Evolutionary conservation across 1,139 yeast species (phyloP), one percentile per base, ranked within the genome.

Genomic region (Lodderomyces orthopsilosis): DNA sequence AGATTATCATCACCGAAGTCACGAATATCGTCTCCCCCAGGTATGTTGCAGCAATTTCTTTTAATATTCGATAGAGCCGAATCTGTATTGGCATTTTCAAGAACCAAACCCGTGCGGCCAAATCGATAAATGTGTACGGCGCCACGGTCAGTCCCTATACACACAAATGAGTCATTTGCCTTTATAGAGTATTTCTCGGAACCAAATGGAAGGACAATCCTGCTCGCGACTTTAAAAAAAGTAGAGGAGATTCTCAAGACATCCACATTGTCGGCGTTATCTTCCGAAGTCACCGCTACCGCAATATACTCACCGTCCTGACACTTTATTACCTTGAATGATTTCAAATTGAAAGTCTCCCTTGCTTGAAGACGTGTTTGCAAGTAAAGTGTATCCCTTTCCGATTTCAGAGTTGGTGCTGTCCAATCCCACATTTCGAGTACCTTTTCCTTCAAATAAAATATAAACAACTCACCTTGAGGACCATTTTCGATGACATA

Each of bases 351-450:
- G 22, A 22, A 24, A 9, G 14, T 5, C 12, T 12, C 13, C 13
- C 39, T 26, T 10, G 50, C 27, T 23, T 46, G 41, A 34, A 51
- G 59, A 35, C 52, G 59, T 10, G 49, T 45, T 35, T 56, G 51
- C 35, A 75, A 59, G 48, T 63, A 64, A 37, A 76, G 48, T 1
- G 74, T 62, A 37, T 66, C 71, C 19, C 63, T 64, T 32, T 62
- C 62, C 27, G 51, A 48, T 45, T 40, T 23, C 81, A 82, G 15
- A 12, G 14, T 6, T 12, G 28, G 32, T 6, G 10, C 21, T 23
- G 3, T n/a, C 39, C 32, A 77, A 49, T 72, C 77, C 83, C 83
- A 79, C 2, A 77, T 58, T 49, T 78, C 80, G 13, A 77, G 46
- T 1, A 59, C 40, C 12, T 54, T 50, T 12, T n/a, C 22, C 5